Evolutionary conservation across 371 early-diverging fungal genomes (phyloP).

Genomic region (Rhizopus sp.): DNA sequence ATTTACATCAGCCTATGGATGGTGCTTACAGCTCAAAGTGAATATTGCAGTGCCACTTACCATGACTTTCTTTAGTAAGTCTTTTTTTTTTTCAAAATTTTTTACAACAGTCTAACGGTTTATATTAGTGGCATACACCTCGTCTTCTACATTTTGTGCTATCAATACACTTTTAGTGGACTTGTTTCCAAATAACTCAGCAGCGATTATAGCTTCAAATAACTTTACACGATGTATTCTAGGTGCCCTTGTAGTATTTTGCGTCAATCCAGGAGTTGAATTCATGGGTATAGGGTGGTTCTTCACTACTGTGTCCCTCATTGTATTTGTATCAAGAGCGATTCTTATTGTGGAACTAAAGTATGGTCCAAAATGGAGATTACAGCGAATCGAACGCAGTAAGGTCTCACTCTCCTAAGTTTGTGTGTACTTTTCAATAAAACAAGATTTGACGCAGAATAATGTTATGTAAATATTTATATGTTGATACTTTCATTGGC

Average conservation of each 20-base stretch:
- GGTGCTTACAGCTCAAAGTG: constrained; percentile 29
- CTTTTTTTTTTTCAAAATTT: not conserved
- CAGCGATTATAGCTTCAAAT: constrained; percentile 45
- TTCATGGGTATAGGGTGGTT: constrained; percentile 40
- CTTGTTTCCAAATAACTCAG: constrained; percentile 40
- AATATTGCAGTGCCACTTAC: constrained; percentile 30
- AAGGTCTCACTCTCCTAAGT: no score
- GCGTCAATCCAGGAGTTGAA: constrained; percentile 31
- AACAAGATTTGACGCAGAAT: no score
- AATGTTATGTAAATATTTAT: no score
- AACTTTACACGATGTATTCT: constrained; percentile 28
- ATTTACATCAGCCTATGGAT: constrained; percentile 39
- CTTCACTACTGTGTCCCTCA: constrained; percentile 30
- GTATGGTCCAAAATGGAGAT: constrained; percentile 37
- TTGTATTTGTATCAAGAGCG: constrained; percentile 33
- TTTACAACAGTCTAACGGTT: not conserved
- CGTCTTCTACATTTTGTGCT: constrained; percentile 37
- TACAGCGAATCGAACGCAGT: constrained; percentile 3
- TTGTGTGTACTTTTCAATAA: no score
- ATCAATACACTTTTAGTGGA: constrained; percentile 45
- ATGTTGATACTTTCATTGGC: no score
- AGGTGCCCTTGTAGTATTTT: constrained; percentile 34
- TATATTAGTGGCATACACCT: constrained; percentile 33
- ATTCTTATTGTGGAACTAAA: constrained; percentile 27
- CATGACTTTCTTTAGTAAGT: constrained; percentile 39